phyloP scores from a whole-genome alignment of 2,329 filamentous ascomycete genomes.

The Colletotrichum euphorbiae region DNA sequence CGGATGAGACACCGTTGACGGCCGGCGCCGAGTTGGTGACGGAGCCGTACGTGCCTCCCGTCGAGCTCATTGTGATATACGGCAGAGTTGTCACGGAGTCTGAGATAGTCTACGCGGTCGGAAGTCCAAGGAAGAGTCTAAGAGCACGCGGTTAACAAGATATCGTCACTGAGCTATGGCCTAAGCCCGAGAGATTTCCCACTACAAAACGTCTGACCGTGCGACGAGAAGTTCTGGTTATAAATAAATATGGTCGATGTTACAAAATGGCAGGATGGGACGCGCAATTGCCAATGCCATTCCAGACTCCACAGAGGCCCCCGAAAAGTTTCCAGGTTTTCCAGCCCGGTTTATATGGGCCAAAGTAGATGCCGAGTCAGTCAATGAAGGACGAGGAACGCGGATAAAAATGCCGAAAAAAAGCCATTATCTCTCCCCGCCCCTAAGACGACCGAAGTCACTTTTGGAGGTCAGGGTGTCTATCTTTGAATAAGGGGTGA shows the following conservation, averaged over 20 bases:
- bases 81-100: background rate
- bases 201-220: constrained; percentile 15
- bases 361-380: constrained; percentile 6
- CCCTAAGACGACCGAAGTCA: background rate
- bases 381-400: background rate
- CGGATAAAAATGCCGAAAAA: constrained; percentile 33
- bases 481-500: background rate
- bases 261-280: background rate
- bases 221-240: constrained; percentile 13
- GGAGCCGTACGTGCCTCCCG: constrained; percentile 22
- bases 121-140: background rate
- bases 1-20: constrained; percentile 24
- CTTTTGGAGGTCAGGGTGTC: background rate
- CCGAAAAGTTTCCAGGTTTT: constrained; percentile 20
- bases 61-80: constrained; percentile 12
- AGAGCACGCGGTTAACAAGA: background rate
- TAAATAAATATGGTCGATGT: constrained; percentile 20
- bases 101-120: background rate
- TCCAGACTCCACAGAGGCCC: constrained; percentile 10
- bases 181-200: background rate
- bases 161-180: constrained; percentile 1
- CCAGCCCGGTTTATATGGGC: constrained; percentile 38
- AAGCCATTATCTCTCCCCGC: constrained; percentile 24
- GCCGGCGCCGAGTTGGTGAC: constrained; percentile 20
- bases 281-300: constrained; percentile 29